Evolutionary conservation across 202 grass and related monocot species (phyloP).

Genomic region (Panicum hallii): DNA sequence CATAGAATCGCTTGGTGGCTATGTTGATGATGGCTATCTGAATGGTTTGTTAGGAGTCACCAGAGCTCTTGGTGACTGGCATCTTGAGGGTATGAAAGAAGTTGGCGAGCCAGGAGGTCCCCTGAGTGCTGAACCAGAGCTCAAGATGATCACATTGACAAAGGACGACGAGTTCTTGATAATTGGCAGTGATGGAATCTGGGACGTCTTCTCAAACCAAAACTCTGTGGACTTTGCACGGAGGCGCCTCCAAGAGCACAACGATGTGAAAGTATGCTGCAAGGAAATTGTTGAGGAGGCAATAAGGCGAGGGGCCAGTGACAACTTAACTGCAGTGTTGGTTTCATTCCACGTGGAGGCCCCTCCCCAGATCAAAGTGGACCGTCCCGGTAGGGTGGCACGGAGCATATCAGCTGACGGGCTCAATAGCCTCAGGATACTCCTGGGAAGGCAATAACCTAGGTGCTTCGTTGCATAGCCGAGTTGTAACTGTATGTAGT

Average conservation of each 20-base stretch:
- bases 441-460: constrained; percentile 60
- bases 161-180: constrained; percentile 92
- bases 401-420: constrained; percentile 83
- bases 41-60: constrained; percentile 79
- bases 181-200: constrained; percentile 87
- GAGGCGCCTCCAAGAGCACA: constrained; percentile 80
- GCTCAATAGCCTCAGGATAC: constrained; percentile 68
- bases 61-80: constrained; percentile 89
- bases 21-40: constrained; percentile 83
- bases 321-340: constrained; percentile 73
- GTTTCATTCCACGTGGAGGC: constrained; percentile 70
- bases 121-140: constrained; percentile 89
- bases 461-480: constrained; percentile 26
- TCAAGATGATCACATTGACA: constrained; percentile 73
- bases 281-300: constrained; percentile 87
- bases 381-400: constrained; percentile 43
- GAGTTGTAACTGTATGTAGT: constrained; percentile 54
- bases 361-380: constrained; percentile 47
- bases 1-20: constrained; percentile 77
- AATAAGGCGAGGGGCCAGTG: constrained; percentile 51
- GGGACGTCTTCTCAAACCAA: constrained; percentile 92
- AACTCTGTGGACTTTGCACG: constrained; percentile 81
- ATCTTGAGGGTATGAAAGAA: constrained; percentile 90
- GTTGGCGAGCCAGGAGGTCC: constrained; percentile 44
- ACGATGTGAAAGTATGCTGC: constrained; percentile 75